A percentile compares a stretch with the other conserved stretches of the same genome.
phyloP scores from a whole-genome alignment of 768 basidiomycete species.

The Fomitopsis serialis region DNA sequence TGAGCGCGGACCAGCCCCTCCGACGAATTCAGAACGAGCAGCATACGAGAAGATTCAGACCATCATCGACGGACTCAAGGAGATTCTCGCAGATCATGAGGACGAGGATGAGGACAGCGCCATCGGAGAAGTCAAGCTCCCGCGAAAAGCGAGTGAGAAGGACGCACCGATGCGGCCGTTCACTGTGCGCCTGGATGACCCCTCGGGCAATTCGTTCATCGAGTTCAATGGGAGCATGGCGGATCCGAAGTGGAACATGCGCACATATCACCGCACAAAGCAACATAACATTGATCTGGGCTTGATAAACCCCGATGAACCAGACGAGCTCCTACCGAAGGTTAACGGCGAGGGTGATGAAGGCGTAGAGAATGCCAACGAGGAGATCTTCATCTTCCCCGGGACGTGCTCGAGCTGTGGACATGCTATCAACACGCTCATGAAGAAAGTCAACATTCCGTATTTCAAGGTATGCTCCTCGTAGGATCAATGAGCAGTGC shows the following conservation, averaged over 20 bases:
- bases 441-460: constrained; percentile 96
- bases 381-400: constrained; percentile 87
- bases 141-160: constrained; percentile 29
- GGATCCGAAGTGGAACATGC: constrained; percentile 91
- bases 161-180: constrained; percentile 63
- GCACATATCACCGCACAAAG: constrained; percentile 71
- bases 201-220: constrained; percentile 94
- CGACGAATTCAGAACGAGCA: constrained; percentile 74
- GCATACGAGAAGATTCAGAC: constrained; percentile 69
- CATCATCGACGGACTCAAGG: constrained; percentile 62
- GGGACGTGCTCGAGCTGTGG: constrained; percentile 89
- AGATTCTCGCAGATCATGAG: constrained; percentile 50
- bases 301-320: constrained; percentile 48
- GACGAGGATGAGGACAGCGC: constrained; percentile 48
- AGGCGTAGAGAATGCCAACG: constrained; percentile 44
- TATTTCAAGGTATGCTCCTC: constrained; percentile 74
- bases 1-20: constrained; percentile 77
- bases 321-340: constrained; percentile 4
- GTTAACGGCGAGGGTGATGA: constrained; percentile 12
- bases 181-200: constrained; percentile 86
- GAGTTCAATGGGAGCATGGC: constrained; percentile 83
- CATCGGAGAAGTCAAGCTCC: constrained; percentile 21
- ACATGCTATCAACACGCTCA: constrained; percentile 74
- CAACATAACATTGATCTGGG: constrained; percentile 83
- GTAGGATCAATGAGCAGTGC: constrained; percentile 20